Evolutionary conservation across 805 yeast genomes (phyloP), one percentile per base, ranked within the genome.

Genomic region (Torulaspora maleeae): DNA sequence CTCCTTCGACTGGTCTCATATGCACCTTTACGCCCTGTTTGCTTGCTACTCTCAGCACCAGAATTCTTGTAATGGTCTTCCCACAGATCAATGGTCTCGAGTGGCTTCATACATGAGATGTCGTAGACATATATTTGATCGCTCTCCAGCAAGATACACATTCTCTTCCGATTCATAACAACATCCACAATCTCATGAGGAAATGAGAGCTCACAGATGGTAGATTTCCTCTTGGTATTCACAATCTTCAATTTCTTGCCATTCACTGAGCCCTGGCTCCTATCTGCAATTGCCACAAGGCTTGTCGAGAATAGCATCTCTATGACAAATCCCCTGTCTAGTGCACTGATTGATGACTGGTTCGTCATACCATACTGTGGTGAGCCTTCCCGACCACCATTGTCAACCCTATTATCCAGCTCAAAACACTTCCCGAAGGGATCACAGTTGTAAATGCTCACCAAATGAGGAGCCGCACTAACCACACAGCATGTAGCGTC

Each of bases 241-340:
- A 85, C 71, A 35, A 85, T 79, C 50, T 78, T 77, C 38, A 85
- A 68, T 52, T 80, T 76, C 38, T 86, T 69, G 4, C 83, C 78
- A 25, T 82, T 76, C 13, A 80, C 73, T 2, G 74, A 56, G 4
- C 85, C 81, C 50, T 77, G 83, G 44, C 82, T 86, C 41, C 79
- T 69, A 6, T 89, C 91, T 2, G 87, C 95, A 5, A 87, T 70
- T 0, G 95, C 96, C 19, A 93, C 77, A 30, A 91, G 72, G 5
- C 95, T 84, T 0, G 98, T 88, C 35, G 89, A 76, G 59, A 89
- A 91, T 20, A 91, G 76, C 97, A 93, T 90, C 61, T 89, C 96
- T 9, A 88, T 81, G 1, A 86, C 75, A 22, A 59, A 50, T 20
- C 50, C 49, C 24, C 48, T 77, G 72, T 4, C 78, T 72, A 4